phyloP scores from a whole-genome alignment of 208 protist species.

The Vickermania ingenoplastis region DNA sequence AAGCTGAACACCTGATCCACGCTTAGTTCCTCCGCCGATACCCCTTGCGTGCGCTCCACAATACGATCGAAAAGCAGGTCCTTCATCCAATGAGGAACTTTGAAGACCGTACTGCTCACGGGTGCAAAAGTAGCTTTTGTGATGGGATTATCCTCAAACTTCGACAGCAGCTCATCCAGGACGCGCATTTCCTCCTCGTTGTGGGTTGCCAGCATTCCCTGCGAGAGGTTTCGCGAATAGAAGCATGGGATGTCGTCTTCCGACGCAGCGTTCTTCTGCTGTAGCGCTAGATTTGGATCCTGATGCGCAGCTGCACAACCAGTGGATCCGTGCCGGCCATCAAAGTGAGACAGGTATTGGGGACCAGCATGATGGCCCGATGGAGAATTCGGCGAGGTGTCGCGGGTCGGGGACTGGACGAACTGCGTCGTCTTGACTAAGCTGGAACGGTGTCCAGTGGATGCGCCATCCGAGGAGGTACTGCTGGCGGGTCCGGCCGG shows the following conservation, averaged over 20 bases:
- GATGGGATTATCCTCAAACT: constrained; percentile 4
- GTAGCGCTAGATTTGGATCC: background rate
- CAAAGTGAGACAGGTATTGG: background rate
- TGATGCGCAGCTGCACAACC: no score
- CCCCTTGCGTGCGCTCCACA: constrained; percentile 8
- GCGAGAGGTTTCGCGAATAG: constrained; percentile 51
- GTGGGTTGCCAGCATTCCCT: constrained; percentile 22
- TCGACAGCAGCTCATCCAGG: constrained; percentile 39
- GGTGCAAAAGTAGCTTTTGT: constrained; percentile 41
- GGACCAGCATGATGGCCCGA: background rate
- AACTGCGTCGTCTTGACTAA: background rate
- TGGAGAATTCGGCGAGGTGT: background rate
- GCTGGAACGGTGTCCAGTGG: no score
- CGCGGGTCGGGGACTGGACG: background rate
- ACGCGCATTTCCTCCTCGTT: constrained; percentile 27
- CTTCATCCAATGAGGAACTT: constrained; percentile 72
- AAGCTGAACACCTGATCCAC: constrained; percentile 42
- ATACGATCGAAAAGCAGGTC: constrained; percentile 69
- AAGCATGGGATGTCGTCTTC: constrained; percentile 63
- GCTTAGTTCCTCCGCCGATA: constrained; percentile 29
- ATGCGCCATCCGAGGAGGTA: no score
- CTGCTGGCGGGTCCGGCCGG: no score
- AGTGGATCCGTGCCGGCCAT: background rate
- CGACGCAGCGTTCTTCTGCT: constrained; percentile 8
- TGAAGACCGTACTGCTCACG: constrained; percentile 63